Conservation (phyloP, 139 green algal genomes). For the Zygnema cylindricum region DNA sequence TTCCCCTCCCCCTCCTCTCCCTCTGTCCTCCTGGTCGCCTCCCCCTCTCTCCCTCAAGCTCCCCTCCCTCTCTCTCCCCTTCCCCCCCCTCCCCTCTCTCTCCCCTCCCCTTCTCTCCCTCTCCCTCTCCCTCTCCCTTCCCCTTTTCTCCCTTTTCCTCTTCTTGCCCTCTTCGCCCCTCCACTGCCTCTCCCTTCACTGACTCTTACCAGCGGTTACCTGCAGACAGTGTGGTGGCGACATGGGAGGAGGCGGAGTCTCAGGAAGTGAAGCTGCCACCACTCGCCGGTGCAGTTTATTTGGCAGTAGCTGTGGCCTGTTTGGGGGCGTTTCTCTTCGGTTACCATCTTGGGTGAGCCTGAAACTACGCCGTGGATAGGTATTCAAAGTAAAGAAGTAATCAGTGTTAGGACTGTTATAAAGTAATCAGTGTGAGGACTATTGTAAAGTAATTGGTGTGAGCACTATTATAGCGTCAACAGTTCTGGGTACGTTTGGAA, state of each 20-base stretch:
- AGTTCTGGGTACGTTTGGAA: too few relatives aligned
- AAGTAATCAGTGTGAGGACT: slow-evolving; percentile 1
- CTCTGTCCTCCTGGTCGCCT: neutral
- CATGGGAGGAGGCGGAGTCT: neutral
- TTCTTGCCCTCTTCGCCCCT: neutral
- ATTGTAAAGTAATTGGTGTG: too few relatives aligned
- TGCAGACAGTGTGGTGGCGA: neutral
- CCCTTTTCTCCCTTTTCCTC: neutral
- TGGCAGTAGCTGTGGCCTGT: slow-evolving; percentile 37
- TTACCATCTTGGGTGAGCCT: slow-evolving; percentile 44
- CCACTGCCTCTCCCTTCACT: neutral
- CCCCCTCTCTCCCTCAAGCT: neutral
- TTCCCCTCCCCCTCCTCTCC: neutral
- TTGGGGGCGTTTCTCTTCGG: slow-evolving; percentile 52
- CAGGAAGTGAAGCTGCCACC: neutral
- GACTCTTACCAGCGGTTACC: neutral
- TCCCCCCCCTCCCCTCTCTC: neutral
- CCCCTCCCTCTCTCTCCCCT: neutral
- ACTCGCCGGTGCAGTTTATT: slow-evolving; percentile 5
- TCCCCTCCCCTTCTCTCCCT: neutral
- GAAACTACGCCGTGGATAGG: neutral
- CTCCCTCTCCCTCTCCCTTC: neutral
- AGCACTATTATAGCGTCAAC: too few relatives aligned
- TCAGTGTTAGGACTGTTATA: neutral
- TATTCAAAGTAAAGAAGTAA: neutral